Conservation (phyloP, 805 yeast genomes). For the Huiozyma sinensis region DNA sequence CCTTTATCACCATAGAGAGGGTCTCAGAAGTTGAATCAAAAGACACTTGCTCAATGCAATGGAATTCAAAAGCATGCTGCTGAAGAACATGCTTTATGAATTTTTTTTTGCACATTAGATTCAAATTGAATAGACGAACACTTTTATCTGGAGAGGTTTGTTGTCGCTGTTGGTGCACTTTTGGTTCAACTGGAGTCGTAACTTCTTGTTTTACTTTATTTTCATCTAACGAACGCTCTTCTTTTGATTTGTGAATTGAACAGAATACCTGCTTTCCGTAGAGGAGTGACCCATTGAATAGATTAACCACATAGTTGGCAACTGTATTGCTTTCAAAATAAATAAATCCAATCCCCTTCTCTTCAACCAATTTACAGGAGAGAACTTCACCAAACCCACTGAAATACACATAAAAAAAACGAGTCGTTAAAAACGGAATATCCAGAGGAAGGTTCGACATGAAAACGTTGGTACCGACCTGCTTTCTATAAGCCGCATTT, state of each 20-base stretch:
- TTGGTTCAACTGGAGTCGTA: no score
- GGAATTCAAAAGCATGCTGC: constrained; percentile 16
- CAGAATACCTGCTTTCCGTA: constrained; percentile 27
- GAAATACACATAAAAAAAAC: constrained; percentile 40
- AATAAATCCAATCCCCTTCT: constrained; percentile 33
- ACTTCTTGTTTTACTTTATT: no score
- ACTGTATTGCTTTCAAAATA: constrained; percentile 26
- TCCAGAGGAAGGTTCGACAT: constrained; percentile 34
- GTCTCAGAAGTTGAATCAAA: constrained; percentile 12
- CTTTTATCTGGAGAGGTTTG: no score
- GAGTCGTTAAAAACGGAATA: constrained; percentile 29
- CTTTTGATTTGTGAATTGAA: not conserved
- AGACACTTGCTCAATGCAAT: constrained; percentile 10
- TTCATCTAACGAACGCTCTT: not conserved
- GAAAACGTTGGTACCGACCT: constrained; percentile 41
- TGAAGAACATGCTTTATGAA: constrained; percentile 19
- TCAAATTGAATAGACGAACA: constrained; percentile 18
- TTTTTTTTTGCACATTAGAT: constrained; percentile 20
- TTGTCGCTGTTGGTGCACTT: no score
- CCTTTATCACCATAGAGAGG: constrained; percentile 15
- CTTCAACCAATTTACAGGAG: constrained; percentile 32
- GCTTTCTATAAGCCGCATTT: constrained; percentile 31
- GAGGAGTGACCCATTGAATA: constrained; percentile 21
- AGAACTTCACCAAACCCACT: constrained; percentile 36
- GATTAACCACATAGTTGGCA: constrained; percentile 29